These are phyloP conservation scores for Furcasterigmium furcatum DNA, from an alignment of 2,329 filamentous ascomycete genomes.

Conservation along the genomic window DNA sequence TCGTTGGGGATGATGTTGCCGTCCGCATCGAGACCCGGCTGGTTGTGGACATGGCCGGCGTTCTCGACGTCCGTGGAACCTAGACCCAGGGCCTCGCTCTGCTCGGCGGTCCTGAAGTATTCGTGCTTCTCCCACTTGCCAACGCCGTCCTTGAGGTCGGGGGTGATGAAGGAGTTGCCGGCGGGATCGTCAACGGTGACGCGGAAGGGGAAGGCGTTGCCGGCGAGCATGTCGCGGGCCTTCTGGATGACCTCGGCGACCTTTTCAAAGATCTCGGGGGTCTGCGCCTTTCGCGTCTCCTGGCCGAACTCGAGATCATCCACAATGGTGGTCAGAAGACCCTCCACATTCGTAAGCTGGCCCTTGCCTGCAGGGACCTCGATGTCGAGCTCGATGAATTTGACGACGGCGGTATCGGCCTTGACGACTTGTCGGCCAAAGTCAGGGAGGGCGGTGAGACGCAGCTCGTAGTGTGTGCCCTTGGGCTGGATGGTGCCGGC, in stretches of 20 bases:
- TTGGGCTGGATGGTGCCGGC: conserved; percentile 90
- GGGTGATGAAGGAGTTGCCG: conserved; percentile 95
- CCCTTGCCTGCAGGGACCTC: conserved; percentile 90
- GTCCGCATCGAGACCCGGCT: conserved; percentile 39
- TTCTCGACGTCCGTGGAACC: conserved; percentile 53
- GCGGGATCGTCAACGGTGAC: conserved; percentile 85
- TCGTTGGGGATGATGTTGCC: conserved; percentile 90
- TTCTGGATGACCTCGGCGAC: conserved; percentile 73
- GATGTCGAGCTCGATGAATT: conserved; percentile 86
- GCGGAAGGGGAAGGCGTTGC: conserved; percentile 81
- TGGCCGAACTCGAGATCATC: conserved; percentile 82
- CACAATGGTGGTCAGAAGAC: conserved; percentile 73
- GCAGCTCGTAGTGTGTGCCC: conserved; percentile 79
- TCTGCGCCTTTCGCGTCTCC: conserved; percentile 71
- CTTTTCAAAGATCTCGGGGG: conserved; percentile 76
- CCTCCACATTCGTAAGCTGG: conserved; percentile 91
- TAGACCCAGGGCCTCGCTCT: conserved; percentile 84
- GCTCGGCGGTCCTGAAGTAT: conserved; percentile 76
- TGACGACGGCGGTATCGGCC: conserved; percentile 80
- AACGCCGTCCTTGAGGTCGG: conserved; percentile 72
- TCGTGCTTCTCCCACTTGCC: conserved; percentile 88
- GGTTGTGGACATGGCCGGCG: conserved; percentile 42
- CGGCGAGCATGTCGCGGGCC: conserved; percentile 72
- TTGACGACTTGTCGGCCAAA: conserved; percentile 88
- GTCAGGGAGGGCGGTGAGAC: conserved; percentile 69